A percentile compares a stretch with the other conserved stretches of the same genome.
These are phyloP conservation scores for Tulasnella sp. DNA, from an alignment of 768 basidiomycete species.

Conservation along the genomic window DNA sequence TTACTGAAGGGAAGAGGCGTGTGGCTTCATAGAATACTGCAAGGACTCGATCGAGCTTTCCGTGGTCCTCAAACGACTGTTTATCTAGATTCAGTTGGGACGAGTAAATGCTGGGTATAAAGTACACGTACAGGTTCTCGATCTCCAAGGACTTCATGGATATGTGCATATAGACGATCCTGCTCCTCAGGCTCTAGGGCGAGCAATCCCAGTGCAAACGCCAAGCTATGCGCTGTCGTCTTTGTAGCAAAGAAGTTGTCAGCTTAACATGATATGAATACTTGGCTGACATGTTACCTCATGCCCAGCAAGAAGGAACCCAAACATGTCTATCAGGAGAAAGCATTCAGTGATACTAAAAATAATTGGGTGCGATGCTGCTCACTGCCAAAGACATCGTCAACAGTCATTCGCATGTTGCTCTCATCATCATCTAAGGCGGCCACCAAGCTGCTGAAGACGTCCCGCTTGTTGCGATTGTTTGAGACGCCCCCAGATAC, in stretches of 20 bases:
- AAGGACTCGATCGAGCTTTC: not conserved
- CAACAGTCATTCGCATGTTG: not conserved
- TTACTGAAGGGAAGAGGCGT: slow-evolving; percentile 5
- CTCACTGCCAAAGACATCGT: slow-evolving; percentile 5
- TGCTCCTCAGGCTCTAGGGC: slow-evolving; percentile 8
- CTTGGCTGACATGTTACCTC: not conserved
- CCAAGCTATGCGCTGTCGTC: slow-evolving; percentile 11
- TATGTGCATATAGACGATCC: slow-evolving; percentile 8
- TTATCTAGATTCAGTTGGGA: not conserved
- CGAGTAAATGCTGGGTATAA: not conserved
- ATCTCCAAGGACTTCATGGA: not conserved
- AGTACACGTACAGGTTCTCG: not conserved
- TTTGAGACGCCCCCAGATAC: not conserved
- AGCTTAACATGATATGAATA: not conserved
- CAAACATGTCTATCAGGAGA: slow-evolving; percentile 2
- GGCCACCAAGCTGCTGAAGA: slow-evolving; percentile 5
- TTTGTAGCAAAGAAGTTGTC: not conserved
- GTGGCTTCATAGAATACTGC: slow-evolving; percentile 1
- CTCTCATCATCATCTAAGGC: not conserved
- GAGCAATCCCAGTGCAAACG: slow-evolving; percentile 3
- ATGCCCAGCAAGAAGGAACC: slow-evolving; percentile 7
- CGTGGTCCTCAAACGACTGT: slow-evolving; percentile 11
- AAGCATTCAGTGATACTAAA: not conserved
- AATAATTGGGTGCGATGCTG: not conserved
- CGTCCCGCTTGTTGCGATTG: not conserved